Evolutionary conservation across 2,329 filamentous ascomycete genomes (phyloP), one percentile per base, ranked within the genome.

Genomic region (Teratosphaeria gauchensis): DNA sequence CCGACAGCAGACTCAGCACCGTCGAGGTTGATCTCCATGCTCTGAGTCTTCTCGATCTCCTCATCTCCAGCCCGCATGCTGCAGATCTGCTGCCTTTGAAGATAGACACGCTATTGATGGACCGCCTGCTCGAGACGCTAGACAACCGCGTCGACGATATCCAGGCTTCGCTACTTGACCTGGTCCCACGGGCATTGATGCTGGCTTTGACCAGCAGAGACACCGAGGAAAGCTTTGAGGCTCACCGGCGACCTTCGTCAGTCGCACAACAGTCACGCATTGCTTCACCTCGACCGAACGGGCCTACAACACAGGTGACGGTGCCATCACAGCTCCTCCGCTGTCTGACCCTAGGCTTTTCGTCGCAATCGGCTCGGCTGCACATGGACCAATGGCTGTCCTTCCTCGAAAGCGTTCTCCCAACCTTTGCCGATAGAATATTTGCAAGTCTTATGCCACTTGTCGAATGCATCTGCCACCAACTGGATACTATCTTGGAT

Each of bases 361-460:
- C 88, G 57, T 89, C 90, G 3, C 71, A 81, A 2, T 85, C 80
- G 56, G 92, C 89, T 64, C 85, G 90, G 4, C 79, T 85, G 8
- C 86, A 95, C 5, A 77, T 99, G 38, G 92, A 97, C 66, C 92
- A 89, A 70, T 99, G 95, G 95, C 85, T 96, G 9, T 80, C 83
- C 32, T 92, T 99, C 65, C 79, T 99, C 7, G 83, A 85, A 4
- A 88, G 92, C 69, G 89, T 90, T 52, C 77, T 99, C 32, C 90
- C 92, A 0, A 79, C 95, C 14, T 96, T 95, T 72, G 82, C 88
- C 0, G 86, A 89, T 51, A 84, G 87, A 4, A 90, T 96, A 53
- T 96, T 96, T 71, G 89, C 96, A 69, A 88, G 94, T 56, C 77
- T 99, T 35, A 86, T 99, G 56, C 94, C 91, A 11, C 78, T 99